phyloP scores from a whole-genome alignment of 1,284 basidiomycete genomes.

The Malassezia arunalokei region DNA sequence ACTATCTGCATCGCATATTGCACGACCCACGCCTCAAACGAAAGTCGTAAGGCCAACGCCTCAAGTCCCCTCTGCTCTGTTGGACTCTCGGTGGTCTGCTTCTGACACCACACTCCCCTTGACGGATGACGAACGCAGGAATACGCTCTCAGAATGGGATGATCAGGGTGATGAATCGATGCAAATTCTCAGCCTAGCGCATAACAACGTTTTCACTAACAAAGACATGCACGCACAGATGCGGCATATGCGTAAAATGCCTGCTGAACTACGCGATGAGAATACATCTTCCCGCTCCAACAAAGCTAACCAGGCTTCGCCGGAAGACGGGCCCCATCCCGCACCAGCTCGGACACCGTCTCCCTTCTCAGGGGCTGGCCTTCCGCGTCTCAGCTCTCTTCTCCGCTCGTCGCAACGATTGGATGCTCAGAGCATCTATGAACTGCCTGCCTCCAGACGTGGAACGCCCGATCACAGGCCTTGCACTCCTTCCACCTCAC shows the following conservation, averaged over 20 bases:
- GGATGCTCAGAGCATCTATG: background rate
- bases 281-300: background rate
- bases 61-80: background rate
- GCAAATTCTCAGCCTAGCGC: conserved; percentile 19
- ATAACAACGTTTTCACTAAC: conserved; percentile 28
- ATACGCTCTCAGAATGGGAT: background rate
- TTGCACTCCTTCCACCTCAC: background rate
- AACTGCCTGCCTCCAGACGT: too few relatives aligned
- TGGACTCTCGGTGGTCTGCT: background rate
- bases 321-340: background rate
- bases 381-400: background rate
- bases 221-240: conserved; percentile 25
- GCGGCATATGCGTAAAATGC: conserved; percentile 22
- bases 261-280: conserved; percentile 12
- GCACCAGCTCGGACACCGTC: background rate
- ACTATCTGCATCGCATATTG: too few relatives aligned
- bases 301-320: background rate
- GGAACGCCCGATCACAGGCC: too few relatives aligned
- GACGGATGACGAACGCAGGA: background rate
- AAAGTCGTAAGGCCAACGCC: background rate
- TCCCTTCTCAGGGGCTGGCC: background rate
- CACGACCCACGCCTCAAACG: too few relatives aligned
- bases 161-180: background rate
- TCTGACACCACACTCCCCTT: background rate
- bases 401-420: background rate